These are phyloP conservation scores for Plantago elongata DNA, from an alignment of 257 asterid species.

Conservation along the genomic window DNA sequence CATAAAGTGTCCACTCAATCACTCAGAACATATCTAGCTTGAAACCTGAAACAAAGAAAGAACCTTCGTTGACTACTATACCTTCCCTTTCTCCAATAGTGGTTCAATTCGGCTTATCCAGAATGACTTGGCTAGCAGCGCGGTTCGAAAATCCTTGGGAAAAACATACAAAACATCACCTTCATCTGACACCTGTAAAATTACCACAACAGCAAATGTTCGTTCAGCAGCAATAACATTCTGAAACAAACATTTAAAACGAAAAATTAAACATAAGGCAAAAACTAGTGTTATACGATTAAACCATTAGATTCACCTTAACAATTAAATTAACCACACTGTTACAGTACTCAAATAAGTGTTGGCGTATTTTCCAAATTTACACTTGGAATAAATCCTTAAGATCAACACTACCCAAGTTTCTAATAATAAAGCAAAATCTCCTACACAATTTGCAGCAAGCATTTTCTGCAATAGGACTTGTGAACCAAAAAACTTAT, in stretches of 20 bases:
- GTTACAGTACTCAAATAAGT: no score
- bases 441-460: no score
- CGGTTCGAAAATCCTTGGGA: constrained; percentile 68
- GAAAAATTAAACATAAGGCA: no score
- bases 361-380: no score
- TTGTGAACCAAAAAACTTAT: no score
- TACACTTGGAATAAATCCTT: no score
- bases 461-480: no score
- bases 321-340: neutral
- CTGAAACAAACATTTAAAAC: neutral
- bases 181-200: constrained; percentile 81
- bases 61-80: constrained; percentile 13
- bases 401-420: no score
- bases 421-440: no score
- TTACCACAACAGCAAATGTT: constrained; percentile 15
- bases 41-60: constrained; percentile 5
- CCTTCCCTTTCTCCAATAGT: constrained; percentile 81
- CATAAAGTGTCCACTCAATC: constrained; percentile 1
- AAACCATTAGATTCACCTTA: no score
- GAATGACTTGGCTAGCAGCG: constrained; percentile 78
- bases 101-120: constrained; percentile 68
- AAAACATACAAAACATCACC: constrained; percentile 90
- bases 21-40: neutral
- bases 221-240: constrained; percentile 9
- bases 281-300: no score